A percentile compares a stretch with the other conserved stretches of the same genome.
Evolutionary conservation across 2,329 filamentous ascomycete genomes (phyloP).

Genomic region (Mycosphaerella sp.): DNA sequence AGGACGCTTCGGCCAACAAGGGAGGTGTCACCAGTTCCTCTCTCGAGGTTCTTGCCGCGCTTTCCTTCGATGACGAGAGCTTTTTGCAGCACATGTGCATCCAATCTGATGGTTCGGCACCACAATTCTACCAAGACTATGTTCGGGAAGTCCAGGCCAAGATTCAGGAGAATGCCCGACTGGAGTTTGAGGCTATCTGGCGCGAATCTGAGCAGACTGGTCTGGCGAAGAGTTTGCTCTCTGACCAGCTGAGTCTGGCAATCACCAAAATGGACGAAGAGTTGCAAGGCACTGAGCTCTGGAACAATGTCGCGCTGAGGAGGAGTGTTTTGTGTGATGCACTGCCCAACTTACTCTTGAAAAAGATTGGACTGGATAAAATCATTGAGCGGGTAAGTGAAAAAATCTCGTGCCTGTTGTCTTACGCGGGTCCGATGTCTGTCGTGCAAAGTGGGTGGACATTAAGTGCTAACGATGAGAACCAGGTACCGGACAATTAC

Average conservation of each 20-base stretch:
- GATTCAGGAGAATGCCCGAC: conserved; percentile 81
- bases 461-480: neutral
- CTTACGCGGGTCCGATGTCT: too few relatives aligned
- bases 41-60: conserved; percentile 85
- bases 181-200: conserved; percentile 99
- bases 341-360: conserved; percentile 71
- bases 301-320: conserved; percentile 74
- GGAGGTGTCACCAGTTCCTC: conserved; percentile 97
- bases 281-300: conserved; percentile 85
- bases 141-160: conserved; percentile 85
- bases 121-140: conserved; percentile 88
- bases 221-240: conserved; percentile 73
- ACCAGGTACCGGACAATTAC: conserved; percentile 77
- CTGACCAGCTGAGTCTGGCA: conserved; percentile 80
- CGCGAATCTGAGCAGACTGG: conserved; percentile 81
- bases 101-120: conserved; percentile 65
- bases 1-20: conserved; percentile 98
- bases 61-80: conserved; percentile 84
- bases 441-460: neutral
- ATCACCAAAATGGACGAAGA: conserved; percentile 98
- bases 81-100: conserved; percentile 96
- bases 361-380: conserved; percentile 85
- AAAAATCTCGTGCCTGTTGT: too few relatives aligned
- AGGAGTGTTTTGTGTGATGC: conserved; percentile 75
- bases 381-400: conserved; percentile 67